A percentile compares a stretch with the other conserved stretches of the same genome.
Evolutionary conservation across 306 rosid genomes (phyloP).

Genomic region (Prunus davidiana): DNA sequence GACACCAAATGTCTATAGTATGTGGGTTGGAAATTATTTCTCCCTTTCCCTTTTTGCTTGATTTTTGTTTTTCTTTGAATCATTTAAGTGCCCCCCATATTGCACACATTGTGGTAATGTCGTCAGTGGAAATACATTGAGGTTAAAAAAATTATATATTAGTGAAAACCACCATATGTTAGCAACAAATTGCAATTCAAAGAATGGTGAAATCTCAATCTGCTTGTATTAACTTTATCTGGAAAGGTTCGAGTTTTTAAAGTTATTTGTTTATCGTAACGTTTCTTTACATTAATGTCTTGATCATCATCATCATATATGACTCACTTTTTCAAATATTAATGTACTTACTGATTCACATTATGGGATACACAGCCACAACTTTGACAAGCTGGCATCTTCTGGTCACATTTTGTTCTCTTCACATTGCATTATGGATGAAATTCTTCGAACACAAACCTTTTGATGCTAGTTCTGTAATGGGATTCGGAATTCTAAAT

Average conservation of each 20-base stretch:
- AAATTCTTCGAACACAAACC: slow-evolving; percentile 91
- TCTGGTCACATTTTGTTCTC: slow-evolving; percentile 96
- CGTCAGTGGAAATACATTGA: not conserved
- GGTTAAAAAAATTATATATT: not conserved
- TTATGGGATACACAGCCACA: slow-evolving; percentile 55
- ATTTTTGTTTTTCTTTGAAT: not conserved
- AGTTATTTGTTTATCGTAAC: not conserved
- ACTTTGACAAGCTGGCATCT: slow-evolving; percentile 99
- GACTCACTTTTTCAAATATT: not conserved
- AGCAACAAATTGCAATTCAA: not conserved
- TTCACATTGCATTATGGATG: slow-evolving; percentile 85
- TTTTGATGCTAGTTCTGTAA: slow-evolving; percentile 81
- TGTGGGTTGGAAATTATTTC: not conserved
- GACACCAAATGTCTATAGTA: not conserved
- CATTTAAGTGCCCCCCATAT: not conserved
- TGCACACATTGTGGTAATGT: not conserved
- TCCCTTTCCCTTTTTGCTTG: not conserved
- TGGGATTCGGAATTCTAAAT: slow-evolving; percentile 94
- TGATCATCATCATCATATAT: not conserved
- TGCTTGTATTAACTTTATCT: not conserved
- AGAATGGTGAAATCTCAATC: too few species aligned
- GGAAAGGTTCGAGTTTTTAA: not conserved
- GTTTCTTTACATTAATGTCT: not conserved
- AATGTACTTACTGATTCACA: not conserved
- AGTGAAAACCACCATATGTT: not conserved